A percentile compares a stretch with the other conserved stretches of the same genome.
Evolutionary conservation across 441 rosid species (phyloP).

Genomic region (Populus hybrid): DNA sequence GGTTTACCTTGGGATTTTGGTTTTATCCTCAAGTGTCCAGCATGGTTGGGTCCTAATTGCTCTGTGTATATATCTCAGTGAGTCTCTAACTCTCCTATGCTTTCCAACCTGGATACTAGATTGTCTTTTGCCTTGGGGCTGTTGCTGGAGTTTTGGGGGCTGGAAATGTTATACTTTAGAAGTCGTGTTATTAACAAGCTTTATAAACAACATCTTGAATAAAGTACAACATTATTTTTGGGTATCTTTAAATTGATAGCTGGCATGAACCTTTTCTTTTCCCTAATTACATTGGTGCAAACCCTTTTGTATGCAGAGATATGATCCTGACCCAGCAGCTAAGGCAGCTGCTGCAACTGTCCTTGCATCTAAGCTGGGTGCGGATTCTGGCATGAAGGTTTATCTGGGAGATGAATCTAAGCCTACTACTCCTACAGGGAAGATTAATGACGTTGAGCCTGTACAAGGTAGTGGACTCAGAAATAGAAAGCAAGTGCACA

Average conservation of each 20-base stretch:
- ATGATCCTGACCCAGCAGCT: conserved; percentile 95
- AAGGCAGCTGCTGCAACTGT: conserved; percentile 96
- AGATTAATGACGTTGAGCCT: conserved; percentile 59
- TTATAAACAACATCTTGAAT: neutral
- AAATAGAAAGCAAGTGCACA: conserved; percentile 53
- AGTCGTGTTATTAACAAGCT: conserved; percentile 3
- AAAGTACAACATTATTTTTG: neutral
- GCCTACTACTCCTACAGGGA: conserved; percentile 38
- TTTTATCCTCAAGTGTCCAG: too few relatives aligned
- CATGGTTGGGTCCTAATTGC: too few relatives aligned
- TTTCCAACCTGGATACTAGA: too few relatives aligned
- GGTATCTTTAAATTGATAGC: neutral
- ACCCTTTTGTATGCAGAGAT: conserved; percentile 53
- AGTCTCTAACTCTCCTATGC: too few relatives aligned
- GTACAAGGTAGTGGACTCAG: conserved; percentile 66
- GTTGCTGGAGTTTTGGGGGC: too few relatives aligned
- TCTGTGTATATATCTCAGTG: too few relatives aligned
- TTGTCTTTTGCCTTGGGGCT: too few relatives aligned
- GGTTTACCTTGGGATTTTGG: neutral
- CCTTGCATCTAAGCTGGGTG: conserved; percentile 89
- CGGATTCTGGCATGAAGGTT: conserved; percentile 86
- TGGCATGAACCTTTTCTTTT: neutral
- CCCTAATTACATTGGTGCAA: neutral
- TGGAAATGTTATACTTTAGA: neutral
- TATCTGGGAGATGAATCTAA: conserved; percentile 61